Conservation (phyloP, 768 basidiomycete species). For the Podaxis sp. region DNA sequence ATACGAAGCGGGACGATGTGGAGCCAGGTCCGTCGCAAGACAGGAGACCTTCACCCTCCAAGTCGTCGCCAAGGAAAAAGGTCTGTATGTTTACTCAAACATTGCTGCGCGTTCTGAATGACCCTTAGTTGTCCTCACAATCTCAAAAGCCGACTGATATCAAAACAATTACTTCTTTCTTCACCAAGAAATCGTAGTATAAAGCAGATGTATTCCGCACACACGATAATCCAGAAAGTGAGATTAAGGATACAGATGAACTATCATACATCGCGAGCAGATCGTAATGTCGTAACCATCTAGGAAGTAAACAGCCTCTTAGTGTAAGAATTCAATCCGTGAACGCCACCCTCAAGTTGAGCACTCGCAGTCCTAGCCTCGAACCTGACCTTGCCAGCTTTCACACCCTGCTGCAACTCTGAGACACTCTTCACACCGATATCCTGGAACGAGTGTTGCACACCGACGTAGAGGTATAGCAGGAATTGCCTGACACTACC, state of each 20-base stretch:
- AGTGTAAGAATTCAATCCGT: slow-evolving; percentile 85
- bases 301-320: slow-evolving; percentile 11
- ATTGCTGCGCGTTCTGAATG: neutral
- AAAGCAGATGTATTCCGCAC: neutral
- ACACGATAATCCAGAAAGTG: neutral
- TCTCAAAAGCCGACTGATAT: neutral
- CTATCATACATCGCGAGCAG: neutral
- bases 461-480: slow-evolving; percentile 77
- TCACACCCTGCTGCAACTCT: slow-evolving; percentile 68
- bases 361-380: slow-evolving; percentile 94
- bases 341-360: slow-evolving; percentile 94
- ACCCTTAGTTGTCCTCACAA: neutral
- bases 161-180: slow-evolving; percentile 13
- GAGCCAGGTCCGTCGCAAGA: neutral
- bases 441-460: slow-evolving; percentile 96
- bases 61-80: slow-evolving; percentile 8
- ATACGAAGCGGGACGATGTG: neutral
- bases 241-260: slow-evolving; percentile 1
- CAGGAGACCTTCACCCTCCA: neutral
- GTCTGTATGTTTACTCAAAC: neutral
- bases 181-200: neutral
- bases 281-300: slow-evolving; percentile 1
- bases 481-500: slow-evolving; percentile 92
- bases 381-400: slow-evolving; percentile 72
- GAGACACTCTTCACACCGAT: slow-evolving; percentile 72